phyloP scores from a whole-genome alignment of 352 stramenopile genomes.

The Globisporangium radiosum region DNA sequence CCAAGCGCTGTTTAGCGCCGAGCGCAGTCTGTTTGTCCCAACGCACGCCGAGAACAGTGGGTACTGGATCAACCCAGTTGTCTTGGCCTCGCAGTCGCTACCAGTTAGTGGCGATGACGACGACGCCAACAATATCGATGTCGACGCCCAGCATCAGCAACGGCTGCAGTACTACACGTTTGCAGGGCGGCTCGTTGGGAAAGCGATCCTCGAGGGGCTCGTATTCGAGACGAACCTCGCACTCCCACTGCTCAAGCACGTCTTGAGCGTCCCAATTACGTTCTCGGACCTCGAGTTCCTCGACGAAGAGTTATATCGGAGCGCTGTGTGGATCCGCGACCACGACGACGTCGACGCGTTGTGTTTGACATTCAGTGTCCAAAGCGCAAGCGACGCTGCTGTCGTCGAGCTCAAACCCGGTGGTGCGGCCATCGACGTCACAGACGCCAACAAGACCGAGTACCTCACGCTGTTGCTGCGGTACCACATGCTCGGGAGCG shows the following conservation, averaged over 20 bases:
- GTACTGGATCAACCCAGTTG: constrained; percentile 79
- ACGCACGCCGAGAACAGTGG: constrained; percentile 73
- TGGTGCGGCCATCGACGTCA: constrained; percentile 90
- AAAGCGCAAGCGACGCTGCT: constrained; percentile 24
- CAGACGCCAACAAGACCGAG: constrained; percentile 91
- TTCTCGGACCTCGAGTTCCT: constrained; percentile 83
- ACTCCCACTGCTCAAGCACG: constrained; percentile 74
- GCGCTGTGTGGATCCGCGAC: constrained; percentile 67
- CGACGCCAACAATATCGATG: constrained; percentile 2
- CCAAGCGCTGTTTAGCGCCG: constrained; percentile 68
- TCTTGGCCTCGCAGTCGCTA: constrained; percentile 5
- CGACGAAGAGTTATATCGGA: constrained; percentile 73
- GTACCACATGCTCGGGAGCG: constrained; percentile 90
- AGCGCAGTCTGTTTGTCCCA: constrained; percentile 59
- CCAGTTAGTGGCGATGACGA: constrained; percentile 6
- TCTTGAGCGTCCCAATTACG: constrained; percentile 78
- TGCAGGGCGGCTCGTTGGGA: constrained; percentile 93
- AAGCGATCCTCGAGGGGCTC: constrained; percentile 96
- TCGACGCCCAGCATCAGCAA: constrained; percentile 2
- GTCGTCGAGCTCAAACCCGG: constrained; percentile 89
- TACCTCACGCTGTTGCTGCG: constrained; percentile 93
- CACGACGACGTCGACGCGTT: constrained; percentile 63
- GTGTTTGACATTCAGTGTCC: constrained; percentile 69
- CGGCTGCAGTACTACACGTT: constrained; percentile 95
- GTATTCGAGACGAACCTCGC: constrained; percentile 97